Evolutionary conservation across 257 asterid species (phyloP), one percentile per base, ranked within the genome.

Genomic region (Striga asiatica): DNA sequence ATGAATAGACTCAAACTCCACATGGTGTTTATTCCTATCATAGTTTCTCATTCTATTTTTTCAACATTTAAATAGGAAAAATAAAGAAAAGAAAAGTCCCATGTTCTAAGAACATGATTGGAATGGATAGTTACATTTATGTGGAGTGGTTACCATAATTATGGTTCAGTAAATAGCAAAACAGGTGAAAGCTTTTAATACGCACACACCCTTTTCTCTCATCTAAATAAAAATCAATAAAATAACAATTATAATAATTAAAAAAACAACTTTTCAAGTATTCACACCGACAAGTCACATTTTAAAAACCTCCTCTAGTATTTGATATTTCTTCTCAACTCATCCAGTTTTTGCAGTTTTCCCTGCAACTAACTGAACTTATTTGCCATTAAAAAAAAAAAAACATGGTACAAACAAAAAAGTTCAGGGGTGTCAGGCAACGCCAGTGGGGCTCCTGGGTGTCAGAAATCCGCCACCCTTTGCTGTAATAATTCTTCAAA

Each of bases 401-500:
- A 51, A 35, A 11, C 22, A 79, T 81, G 94, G 91, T 78, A 62
- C 85, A 69, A 31, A 74, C 83, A 2, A 81, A 66, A 54, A 84
- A 84, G 72, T 81, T 78, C 83, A 78, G 82, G 75, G 94, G 91
- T 71, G 91, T 84, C 80, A 78, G 94, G 75, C 89, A 84, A 52
- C 89, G 94, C 54, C 89, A 84, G 77, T 84, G 94, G 94, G 94
- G 94, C 45, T 81, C 94, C 50, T 84, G 94, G 91, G 91, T 84
- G 66, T 80, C 93, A 55, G 93, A 83, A 56, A 83, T 83, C 64
- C 88, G 88, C 71, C 93, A 83, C 51, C 93, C 93, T 67, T 47
- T 80, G 53, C 62, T 83, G 93, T 83, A 75, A 59, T 12, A 11
- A 11, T 9, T 14, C 12, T 4, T 34, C 11, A 1, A n/a, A n/a